phyloP scores from a whole-genome alignment of 129 eudicot genomes.

The Escallonia herrerae region DNA sequence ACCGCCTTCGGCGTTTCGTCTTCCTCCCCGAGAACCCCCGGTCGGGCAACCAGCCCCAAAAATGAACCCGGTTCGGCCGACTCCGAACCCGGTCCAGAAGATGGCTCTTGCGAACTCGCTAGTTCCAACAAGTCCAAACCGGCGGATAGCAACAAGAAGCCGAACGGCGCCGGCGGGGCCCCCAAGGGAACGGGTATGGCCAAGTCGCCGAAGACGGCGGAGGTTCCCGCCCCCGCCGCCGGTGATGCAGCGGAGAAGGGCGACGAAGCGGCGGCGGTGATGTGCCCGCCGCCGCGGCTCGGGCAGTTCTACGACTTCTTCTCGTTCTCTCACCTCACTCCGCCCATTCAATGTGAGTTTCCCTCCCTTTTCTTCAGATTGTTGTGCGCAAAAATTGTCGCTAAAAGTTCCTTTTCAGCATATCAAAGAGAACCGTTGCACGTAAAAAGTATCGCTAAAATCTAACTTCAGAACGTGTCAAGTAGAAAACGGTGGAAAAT shows the following conservation, averaged over 20 bases:
- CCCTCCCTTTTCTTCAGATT: not conserved
- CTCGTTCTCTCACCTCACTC: constrained; percentile 84
- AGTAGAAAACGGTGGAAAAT: too few relatives aligned
- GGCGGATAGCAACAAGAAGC: constrained; percentile 10
- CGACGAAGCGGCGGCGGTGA: constrained; percentile 45
- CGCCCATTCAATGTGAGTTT: constrained; percentile 84
- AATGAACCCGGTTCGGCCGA: constrained; percentile 29
- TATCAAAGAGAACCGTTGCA: too few relatives aligned
- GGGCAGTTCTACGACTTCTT: constrained; percentile 96
- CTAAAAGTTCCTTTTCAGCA: too few relatives aligned
- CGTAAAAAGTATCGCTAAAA: too few relatives aligned
- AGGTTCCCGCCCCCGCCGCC: constrained; percentile 3
- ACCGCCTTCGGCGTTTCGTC: constrained; percentile 58
- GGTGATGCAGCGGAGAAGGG: constrained; percentile 49
- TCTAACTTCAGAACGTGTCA: too few relatives aligned
- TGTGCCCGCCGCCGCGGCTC: constrained; percentile 88
- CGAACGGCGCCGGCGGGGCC: constrained; percentile 11
- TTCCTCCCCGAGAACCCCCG: constrained; percentile 32
- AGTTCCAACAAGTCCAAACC: constrained; percentile 15
- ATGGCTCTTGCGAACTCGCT: constrained; percentile 1
- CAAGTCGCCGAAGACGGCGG: constrained; percentile 37
- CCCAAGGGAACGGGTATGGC: constrained; percentile 7
- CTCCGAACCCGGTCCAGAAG: constrained; percentile 33
- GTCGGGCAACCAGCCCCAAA: constrained; percentile 21
- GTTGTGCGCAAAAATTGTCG: not conserved